phyloP scores from a whole-genome alignment of 192 early-diverging fungal species.

The Coemansia sp. region DNA sequence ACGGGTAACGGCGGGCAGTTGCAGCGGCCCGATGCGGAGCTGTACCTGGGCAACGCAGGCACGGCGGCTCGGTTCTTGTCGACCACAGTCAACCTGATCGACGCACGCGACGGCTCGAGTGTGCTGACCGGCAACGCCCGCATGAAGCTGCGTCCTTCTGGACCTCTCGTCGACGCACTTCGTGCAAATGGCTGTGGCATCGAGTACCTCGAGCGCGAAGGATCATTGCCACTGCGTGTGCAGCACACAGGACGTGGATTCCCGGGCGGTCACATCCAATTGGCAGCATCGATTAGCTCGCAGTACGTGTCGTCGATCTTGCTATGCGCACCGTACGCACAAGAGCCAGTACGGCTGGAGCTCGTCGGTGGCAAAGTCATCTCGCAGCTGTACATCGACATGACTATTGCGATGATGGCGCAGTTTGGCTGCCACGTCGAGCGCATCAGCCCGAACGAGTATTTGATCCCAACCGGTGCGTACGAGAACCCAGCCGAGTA shows the following conservation, averaged over 20 bases:
- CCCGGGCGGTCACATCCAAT: conserved; percentile 80
- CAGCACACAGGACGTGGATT: conserved; percentile 70
- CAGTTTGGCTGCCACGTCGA: conserved; percentile 85
- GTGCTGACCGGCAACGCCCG: conserved; percentile 93
- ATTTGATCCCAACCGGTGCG: conserved; percentile 73
- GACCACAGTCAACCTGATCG: conserved; percentile 77
- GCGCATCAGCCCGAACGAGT: conserved; percentile 73
- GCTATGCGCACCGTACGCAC: conserved; percentile 92
- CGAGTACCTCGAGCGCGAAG: conserved; percentile 73
- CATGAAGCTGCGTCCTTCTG: conserved; percentile 97
- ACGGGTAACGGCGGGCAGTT: conserved; percentile 76
- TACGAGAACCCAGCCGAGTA: conserved; percentile 87
- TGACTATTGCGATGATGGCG: conserved; percentile 98
- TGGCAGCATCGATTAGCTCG: conserved; percentile 91
- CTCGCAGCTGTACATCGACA: conserved; percentile 98
- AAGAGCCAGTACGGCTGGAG: conserved; percentile 71
- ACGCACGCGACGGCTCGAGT: conserved; percentile 37
- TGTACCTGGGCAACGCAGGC: conserved; percentile 97
- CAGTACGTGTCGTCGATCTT: conserved; percentile 98
- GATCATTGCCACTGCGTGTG: conserved; percentile 86
- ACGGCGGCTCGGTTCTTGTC: conserved; percentile 96
- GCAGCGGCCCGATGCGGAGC: conserved; percentile 68
- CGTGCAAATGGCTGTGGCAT: conserved; percentile 76
- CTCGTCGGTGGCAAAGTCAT: conserved; percentile 92
- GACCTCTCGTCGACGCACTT: conserved; percentile 83